Base-by-base conservation (phyloP, 768 basidiomycete species). In the Agrocybe praecox region DNA sequence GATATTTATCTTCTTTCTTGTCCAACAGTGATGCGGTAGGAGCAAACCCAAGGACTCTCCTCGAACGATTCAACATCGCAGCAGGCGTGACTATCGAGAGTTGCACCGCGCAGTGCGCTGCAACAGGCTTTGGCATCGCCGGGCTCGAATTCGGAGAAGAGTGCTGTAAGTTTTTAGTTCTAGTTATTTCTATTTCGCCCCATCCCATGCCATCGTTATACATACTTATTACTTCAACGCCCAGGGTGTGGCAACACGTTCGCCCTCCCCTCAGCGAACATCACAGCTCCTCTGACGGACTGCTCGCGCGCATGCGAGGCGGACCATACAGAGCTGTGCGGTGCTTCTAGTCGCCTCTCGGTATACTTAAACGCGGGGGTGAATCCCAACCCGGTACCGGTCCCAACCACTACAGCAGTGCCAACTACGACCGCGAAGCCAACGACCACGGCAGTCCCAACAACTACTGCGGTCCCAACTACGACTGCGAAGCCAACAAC, bases 101-200 rank as follows among this genome's bases (percentile, higher is more conserved):
- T 14, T 69, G 68, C 33, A 65, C 65, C 10, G 46, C 62, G 0
- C 33, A 52, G 19, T 69, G 68, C 52, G 34, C 14, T 2, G 47
- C 57, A 2, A 29, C 51, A 23, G 65, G 62, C 3, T 84, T 69
- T 62, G 62, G 75, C 32, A 79, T 76, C 49, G 82, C 82, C 12
- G 84, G 85, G 7, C 70, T 80, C 5, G 84, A 85, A 67, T 84
- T 76, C 61, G 77, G 73, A 2, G 53, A 51, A 22, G 67, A 68
- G 49, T 68, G 67, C 53, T 68, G 66, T 67, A 48, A 19, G 62
- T 43, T 29, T 29, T 4, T 29, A 29, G 4, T 18, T 11, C 24
- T 29, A 33, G 14, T 43, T 17, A 50, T 36, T 2, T 18, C 49
- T 3, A 52, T 8, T 6, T 57, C 26, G 12, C 19, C 40, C 0